Conservation (phyloP, 169 alveolate genomes). For the Perkinsus marinus region DNA sequence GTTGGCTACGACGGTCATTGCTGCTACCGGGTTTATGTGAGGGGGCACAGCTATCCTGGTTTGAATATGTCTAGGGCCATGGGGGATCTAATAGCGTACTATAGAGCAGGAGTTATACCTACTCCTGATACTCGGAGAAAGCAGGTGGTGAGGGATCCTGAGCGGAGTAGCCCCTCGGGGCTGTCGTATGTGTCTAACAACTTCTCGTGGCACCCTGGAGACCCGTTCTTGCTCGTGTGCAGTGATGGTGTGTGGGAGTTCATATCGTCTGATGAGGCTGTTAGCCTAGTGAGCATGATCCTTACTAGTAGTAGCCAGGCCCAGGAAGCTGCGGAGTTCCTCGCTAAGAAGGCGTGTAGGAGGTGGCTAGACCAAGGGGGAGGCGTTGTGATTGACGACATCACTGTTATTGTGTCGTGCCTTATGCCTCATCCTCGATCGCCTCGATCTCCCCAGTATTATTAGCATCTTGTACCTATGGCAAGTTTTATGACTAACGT, state of each 20-base stretch:
- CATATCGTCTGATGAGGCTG: conserved; percentile 49
- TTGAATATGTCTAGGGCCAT: conserved; percentile 52
- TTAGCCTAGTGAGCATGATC: conserved; percentile 28
- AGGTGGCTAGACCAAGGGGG: conserved; percentile 41
- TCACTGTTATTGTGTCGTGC: conserved; percentile 18
- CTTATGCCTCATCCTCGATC: neutral
- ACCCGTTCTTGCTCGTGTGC: conserved; percentile 42
- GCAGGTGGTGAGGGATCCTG: neutral
- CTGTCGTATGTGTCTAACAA: neutral
- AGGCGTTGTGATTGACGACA: conserved; percentile 36
- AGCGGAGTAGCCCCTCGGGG: neutral
- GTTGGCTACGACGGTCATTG: neutral
- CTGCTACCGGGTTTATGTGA: conserved; percentile 42
- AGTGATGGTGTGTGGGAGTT: conserved; percentile 67
- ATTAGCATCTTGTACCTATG: no score
- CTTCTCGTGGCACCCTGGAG: conserved; percentile 6
- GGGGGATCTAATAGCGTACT: conserved; percentile 43
- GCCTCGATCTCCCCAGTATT: no score
- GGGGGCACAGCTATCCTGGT: conserved; percentile 45
- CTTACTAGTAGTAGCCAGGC: conserved; percentile 21
- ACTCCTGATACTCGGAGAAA: conserved; percentile 27
- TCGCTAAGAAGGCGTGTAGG: conserved; percentile 40
- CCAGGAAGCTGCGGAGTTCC: conserved; percentile 33
- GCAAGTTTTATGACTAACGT: no score
- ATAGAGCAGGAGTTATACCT: conserved; percentile 40